Percentiles rank a stretch among this genome's conserved stretches.
phyloP scores from a whole-genome alignment of 148 eudicot species.

The Diospyros lotus region DNA sequence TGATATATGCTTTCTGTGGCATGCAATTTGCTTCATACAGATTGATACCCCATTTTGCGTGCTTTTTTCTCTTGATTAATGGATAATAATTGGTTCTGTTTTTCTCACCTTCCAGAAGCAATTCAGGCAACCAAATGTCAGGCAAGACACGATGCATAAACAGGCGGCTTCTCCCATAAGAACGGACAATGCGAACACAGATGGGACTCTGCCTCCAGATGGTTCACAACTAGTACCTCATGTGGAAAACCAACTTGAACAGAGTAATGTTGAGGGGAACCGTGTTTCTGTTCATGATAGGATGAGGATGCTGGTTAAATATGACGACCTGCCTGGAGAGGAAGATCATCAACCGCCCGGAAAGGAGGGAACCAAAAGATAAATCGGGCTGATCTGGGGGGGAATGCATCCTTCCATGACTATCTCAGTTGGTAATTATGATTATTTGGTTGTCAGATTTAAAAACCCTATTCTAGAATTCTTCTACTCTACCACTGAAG shows the following conservation, averaged over 20 bases:
- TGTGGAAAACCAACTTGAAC: conserved; percentile 18
- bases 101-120: conserved; percentile 50
- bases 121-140: conserved; percentile 33
- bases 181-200: conserved; percentile 4
- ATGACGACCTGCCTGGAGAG: conserved; percentile 59
- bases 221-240: conserved; percentile 14
- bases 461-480: too few species aligned
- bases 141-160: conserved; percentile 19
- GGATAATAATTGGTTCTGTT: not conserved
- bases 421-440: too few species aligned
- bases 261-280: conserved; percentile 21
- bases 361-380: not conserved
- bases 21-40: not conserved
- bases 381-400: conserved; percentile 13
- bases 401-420: not conserved
- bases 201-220: conserved; percentile 17
- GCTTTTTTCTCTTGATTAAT: not conserved
- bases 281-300: conserved; percentile 51
- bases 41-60: not conserved
- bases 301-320: conserved; percentile 60
- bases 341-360: conserved; percentile 10
- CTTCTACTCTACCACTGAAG: too few species aligned
- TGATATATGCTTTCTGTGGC: not conserved
- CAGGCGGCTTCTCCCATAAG: conserved; percentile 16
- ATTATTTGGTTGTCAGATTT: too few species aligned